These are phyloP conservation scores for Pilatotrama ljubarskyi DNA, from an alignment of 768 basidiomycete species.

Conservation along the genomic window DNA sequence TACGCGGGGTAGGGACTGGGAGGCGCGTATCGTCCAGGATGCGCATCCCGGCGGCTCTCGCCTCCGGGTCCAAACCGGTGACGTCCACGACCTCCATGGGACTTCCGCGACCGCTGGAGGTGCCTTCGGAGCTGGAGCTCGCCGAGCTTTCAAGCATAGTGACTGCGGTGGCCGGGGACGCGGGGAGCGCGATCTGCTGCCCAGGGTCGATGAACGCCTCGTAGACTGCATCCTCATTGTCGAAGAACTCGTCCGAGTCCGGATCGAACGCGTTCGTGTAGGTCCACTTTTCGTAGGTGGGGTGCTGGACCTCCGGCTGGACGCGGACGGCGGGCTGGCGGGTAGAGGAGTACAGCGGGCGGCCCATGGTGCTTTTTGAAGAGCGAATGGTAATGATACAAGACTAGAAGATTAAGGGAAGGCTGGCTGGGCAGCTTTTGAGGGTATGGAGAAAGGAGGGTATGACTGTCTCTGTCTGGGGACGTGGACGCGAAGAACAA, in stretches of 20 bases:
- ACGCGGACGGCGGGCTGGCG: slow-evolving; percentile 24
- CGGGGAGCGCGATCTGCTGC: slow-evolving; percentile 15
- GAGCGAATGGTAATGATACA: slow-evolving; percentile 16
- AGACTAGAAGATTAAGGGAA: slow-evolving; percentile 7
- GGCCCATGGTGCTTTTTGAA: slow-evolving; percentile 20
- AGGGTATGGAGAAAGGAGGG: slow-evolving; percentile 20
- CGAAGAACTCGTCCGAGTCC: slow-evolving; percentile 78
- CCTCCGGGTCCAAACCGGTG: slow-evolving; percentile 35
- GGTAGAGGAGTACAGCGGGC: slow-evolving; percentile 22
- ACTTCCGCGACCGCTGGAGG: slow-evolving; percentile 48
- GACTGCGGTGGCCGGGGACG: not conserved
- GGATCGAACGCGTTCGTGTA: slow-evolving; percentile 71
- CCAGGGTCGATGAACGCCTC: slow-evolving; percentile 58
- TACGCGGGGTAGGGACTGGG: slow-evolving; percentile 1
- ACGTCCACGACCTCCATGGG: slow-evolving; percentile 49
- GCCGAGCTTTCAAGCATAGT: slow-evolving; percentile 19
- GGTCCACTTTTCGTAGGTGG: slow-evolving; percentile 59
- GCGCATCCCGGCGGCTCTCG: not conserved
- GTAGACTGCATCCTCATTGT: slow-evolving; percentile 54
- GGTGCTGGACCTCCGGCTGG: slow-evolving; percentile 22
- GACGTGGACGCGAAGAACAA: slow-evolving; percentile 10
- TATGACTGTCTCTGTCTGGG: slow-evolving; percentile 1
- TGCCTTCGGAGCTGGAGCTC: slow-evolving; percentile 38
- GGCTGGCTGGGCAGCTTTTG: slow-evolving; percentile 23
- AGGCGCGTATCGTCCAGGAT: not conserved